Percentiles rank a stretch among this genome's conserved stretches.
Conservation (phyloP, 139 green algal genomes). For the Mesotaenium endlicherianum region DNA sequence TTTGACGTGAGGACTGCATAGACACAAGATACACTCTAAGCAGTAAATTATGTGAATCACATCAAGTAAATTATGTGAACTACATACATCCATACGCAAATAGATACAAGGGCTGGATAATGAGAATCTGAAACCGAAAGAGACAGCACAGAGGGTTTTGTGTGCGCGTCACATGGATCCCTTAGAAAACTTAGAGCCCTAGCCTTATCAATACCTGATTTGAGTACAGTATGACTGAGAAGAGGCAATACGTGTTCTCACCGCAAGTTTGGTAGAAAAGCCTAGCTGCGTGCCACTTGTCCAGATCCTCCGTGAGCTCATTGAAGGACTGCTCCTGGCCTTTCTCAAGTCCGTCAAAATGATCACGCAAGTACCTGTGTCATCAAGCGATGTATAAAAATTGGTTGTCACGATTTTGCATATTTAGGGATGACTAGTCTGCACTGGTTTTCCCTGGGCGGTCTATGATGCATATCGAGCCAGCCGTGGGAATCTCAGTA, state of each 20-base stretch:
- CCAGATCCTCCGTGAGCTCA: background rate
- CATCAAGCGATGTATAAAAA: background rate
- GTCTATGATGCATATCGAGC: background rate
- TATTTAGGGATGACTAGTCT: background rate
- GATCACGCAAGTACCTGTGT: slow-evolving; percentile 13
- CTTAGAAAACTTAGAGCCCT: too few species aligned
- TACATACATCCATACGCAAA: too few species aligned
- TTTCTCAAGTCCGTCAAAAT: slow-evolving; percentile 6
- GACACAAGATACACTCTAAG: background rate
- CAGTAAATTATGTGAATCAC: too few species aligned
- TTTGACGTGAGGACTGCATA: slow-evolving; percentile 27
- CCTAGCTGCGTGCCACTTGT: slow-evolving; percentile 1
- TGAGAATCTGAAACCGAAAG: too few species aligned
- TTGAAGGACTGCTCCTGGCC: background rate
- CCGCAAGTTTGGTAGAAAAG: slow-evolving; percentile 24
- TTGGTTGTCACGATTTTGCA: background rate
- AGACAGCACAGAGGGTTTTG: too few species aligned
- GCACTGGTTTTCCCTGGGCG: background rate
- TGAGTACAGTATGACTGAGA: too few species aligned
- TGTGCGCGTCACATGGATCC: too few species aligned
- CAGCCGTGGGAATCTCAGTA: too few species aligned
- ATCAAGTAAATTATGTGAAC: too few species aligned
- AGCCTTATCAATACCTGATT: too few species aligned
- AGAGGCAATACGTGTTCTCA: background rate
- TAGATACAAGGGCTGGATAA: too few species aligned